Conservation (phyloP, 2,329 filamentous ascomycete genomes). For the Ceratocystis smalleyi region DNA sequence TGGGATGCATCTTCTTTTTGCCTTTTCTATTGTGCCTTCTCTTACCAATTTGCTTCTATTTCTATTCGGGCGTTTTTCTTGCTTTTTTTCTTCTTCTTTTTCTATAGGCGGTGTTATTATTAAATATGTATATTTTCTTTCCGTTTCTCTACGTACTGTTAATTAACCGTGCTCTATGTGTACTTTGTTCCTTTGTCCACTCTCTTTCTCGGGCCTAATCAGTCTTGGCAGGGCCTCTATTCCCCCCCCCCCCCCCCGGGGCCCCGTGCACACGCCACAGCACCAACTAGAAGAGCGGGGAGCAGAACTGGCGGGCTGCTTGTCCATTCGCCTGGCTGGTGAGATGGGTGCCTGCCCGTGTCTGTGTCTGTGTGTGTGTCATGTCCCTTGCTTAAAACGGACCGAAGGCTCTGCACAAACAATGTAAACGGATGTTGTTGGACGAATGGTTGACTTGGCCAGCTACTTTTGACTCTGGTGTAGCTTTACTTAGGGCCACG, state of each 20-base stretch:
- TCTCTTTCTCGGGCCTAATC: background rate
- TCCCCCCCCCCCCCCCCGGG: background rate
- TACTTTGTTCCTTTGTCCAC: constrained; percentile 3
- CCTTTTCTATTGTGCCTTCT: background rate
- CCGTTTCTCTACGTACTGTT: constrained; percentile 11
- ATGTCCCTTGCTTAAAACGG: too few species aligned
- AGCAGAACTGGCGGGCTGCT: too few species aligned
- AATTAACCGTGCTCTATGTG: too few species aligned
- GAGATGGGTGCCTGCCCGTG: too few species aligned
- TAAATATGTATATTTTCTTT: constrained; percentile 4
- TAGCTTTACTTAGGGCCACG: too few species aligned
- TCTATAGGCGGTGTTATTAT: background rate
- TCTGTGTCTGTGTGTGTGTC: too few species aligned
- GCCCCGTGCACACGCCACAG: background rate
- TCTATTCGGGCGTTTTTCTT: background rate
- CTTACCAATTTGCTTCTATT: background rate
- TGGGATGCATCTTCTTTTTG: background rate
- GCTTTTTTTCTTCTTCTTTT: constrained; percentile 6
- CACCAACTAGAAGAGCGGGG: background rate
- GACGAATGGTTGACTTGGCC: too few species aligned
- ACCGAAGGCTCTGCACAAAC: too few species aligned
- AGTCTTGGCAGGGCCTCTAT: background rate
- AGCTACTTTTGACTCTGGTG: too few species aligned
- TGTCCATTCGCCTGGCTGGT: too few species aligned
- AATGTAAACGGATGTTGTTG: too few species aligned